These are phyloP conservation scores for Leonotis leonurus DNA, from an alignment of 257 asterid species.

Conservation along the genomic window DNA sequence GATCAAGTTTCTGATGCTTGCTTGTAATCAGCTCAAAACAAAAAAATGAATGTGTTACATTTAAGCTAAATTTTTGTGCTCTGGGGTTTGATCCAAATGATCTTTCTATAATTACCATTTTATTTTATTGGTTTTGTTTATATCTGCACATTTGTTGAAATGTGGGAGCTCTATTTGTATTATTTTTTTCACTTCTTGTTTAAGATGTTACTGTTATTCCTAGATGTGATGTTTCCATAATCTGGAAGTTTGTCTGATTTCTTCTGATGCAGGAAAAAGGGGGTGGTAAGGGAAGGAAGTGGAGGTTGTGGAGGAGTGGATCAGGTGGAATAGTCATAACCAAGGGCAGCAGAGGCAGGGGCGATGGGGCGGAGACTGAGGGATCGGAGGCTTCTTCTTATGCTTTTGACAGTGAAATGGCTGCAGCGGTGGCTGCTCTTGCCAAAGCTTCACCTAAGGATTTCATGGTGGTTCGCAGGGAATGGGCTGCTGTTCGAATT, in stretches of 20 bases:
- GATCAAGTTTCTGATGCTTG: neutral
- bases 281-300: slow-evolving; percentile 57
- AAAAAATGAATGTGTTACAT: neutral
- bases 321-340: slow-evolving; percentile 50
- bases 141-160: neutral
- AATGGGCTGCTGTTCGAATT: slow-evolving; percentile 88
- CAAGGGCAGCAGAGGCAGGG: slow-evolving; percentile 38
- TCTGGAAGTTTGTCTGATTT: neutral
- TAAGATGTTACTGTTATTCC: neutral
- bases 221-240: neutral
- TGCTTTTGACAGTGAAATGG: slow-evolving; percentile 51
- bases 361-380: slow-evolving; percentile 36
- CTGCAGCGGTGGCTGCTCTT: slow-evolving; percentile 73
- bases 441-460: slow-evolving; percentile 79
- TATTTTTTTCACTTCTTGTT: neutral
- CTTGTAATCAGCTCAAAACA: slow-evolving; percentile 8
- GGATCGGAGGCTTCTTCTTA: slow-evolving; percentile 44
- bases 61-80: neutral
- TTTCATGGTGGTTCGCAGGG: slow-evolving; percentile 53
- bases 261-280: slow-evolving; percentile 39
- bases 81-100: neutral
- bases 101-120: neutral
- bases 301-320: slow-evolving; percentile 94
- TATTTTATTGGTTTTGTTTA: neutral
- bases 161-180: neutral